Conservation (phyloP, 495 filamentous ascomycete genomes). For the Penicillium coffeae region DNA sequence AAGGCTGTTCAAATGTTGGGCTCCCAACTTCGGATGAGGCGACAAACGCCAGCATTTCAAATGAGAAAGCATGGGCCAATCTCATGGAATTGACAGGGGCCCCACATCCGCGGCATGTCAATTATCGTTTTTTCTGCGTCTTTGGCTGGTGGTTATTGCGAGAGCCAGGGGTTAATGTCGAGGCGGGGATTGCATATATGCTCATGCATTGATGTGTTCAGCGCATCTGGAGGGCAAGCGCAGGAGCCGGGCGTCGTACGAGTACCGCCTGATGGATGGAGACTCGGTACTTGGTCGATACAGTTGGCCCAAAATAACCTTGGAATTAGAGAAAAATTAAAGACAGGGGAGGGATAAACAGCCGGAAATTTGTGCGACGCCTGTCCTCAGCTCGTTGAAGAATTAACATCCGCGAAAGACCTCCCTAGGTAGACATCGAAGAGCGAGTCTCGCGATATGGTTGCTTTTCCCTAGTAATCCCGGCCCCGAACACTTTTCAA, state of each 20-base stretch:
- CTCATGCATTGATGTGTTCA: too few species aligned
- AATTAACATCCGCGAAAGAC: too few species aligned
- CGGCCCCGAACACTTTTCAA: conserved; percentile 19
- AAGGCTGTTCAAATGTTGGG: not conserved
- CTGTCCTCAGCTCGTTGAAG: conserved; percentile 9
- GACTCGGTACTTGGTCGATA: not conserved
- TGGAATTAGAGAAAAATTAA: not conserved
- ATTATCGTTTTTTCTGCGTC: not conserved
- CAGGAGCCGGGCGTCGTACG: too few species aligned
- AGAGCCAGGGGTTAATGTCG: not conserved
- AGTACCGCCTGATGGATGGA: too few species aligned
- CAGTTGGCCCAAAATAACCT: not conserved
- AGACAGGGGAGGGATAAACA: not conserved
- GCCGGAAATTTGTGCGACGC: not conserved
- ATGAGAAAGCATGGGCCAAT: conserved; percentile 14
- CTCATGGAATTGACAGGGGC: conserved; percentile 15
- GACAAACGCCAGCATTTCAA: not conserved
- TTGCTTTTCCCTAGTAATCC: conserved; percentile 19
- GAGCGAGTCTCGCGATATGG: not conserved
- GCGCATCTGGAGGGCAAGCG: too few species aligned
- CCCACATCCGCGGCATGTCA: conserved; percentile 11
- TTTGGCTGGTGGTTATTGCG: not conserved
- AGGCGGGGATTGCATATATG: not conserved
- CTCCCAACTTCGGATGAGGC: not conserved
- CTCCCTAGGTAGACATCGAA: too few species aligned